Conservation (phyloP, 805 yeast genomes). For the Candida hispaniensis region DNA sequence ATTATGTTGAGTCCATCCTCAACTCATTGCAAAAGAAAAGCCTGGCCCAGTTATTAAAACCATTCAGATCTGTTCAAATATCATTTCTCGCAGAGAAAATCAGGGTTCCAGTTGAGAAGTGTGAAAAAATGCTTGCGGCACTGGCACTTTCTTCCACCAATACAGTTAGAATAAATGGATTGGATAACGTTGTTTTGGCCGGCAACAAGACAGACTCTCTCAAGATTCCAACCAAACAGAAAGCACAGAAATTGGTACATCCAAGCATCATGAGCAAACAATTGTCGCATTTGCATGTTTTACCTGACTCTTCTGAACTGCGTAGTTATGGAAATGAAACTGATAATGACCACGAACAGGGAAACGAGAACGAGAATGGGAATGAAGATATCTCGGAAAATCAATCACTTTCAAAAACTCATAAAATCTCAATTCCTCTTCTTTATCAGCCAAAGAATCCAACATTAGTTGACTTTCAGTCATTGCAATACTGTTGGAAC, state of each 20-base stretch:
- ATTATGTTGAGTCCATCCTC: slow-evolving; percentile 12
- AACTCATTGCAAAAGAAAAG: slow-evolving; percentile 8
- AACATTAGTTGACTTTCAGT: slow-evolving; percentile 2
- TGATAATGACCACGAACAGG: too few relatives aligned
- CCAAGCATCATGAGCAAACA: slow-evolving; percentile 4
- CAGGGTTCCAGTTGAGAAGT: slow-evolving; percentile 3
- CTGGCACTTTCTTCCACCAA: too few relatives aligned
- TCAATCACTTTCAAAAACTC: background rate
- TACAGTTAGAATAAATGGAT: too few relatives aligned
- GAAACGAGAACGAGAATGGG: slow-evolving; percentile 2
- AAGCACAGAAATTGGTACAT: slow-evolving; percentile 6
- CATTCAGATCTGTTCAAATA: slow-evolving; percentile 4
- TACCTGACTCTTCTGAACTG: too few relatives aligned
- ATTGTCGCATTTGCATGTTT: slow-evolving; percentile 1
- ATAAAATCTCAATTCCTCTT: slow-evolving; percentile 2
- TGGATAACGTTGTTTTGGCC: slow-evolving; percentile 9
- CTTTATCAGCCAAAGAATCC: slow-evolving; percentile 2
- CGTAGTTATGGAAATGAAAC: too few relatives aligned
- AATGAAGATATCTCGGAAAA: background rate
- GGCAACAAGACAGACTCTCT: slow-evolving; percentile 4
- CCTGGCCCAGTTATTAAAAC: slow-evolving; percentile 8
- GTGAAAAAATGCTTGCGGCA: slow-evolving; percentile 10
- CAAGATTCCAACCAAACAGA: slow-evolving; percentile 3
- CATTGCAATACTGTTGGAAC: slow-evolving; percentile 12
- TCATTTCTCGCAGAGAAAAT: slow-evolving; percentile 7